phyloP scores from a whole-genome alignment of 2,329 filamentous ascomycete species.

The Colletotrichum sp. region DNA sequence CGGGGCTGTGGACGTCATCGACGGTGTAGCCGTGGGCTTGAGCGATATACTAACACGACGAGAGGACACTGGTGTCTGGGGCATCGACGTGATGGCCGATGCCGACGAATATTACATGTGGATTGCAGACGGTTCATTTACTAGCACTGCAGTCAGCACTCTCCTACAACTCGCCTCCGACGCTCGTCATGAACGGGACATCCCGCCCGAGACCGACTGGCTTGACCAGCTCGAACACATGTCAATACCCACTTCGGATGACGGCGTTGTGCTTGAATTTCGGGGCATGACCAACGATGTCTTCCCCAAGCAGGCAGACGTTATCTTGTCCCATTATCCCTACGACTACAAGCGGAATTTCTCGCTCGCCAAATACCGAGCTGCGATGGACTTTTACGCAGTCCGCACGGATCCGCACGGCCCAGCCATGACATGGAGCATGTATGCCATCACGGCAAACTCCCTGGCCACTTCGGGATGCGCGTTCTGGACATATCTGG shows the following conservation, averaged over 20 bases:
- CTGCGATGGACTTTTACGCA: conserved; percentile 27
- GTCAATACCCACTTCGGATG: conserved; percentile 17
- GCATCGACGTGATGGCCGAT: conserved; percentile 24
- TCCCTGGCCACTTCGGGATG: conserved; percentile 71
- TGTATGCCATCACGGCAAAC: conserved; percentile 71
- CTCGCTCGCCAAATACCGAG: conserved; percentile 31
- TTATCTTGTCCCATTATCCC: conserved; percentile 69
- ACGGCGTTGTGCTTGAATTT: conserved; percentile 66
- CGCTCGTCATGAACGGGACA: neutral
- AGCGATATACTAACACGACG: conserved; percentile 14
- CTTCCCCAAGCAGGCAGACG: conserved; percentile 72
- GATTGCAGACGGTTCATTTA: neutral
- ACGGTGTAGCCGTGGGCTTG: neutral
- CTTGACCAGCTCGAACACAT: conserved; percentile 14
- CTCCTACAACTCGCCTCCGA: neutral
- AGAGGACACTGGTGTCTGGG: conserved; percentile 18
- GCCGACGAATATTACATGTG: conserved; percentile 22
- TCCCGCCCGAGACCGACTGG: neutral
- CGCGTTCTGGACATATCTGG: conserved; percentile 69
- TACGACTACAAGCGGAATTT: conserved; percentile 59
- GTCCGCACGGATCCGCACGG: conserved; percentile 55
- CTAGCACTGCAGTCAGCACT: neutral
- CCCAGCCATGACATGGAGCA: conserved; percentile 76
- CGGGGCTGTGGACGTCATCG: neutral
- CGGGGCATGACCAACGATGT: conserved; percentile 69